Evolutionary conservation across 192 early-diverging fungal species (phyloP).

Genomic region (Radiomyces spectabilis): DNA sequence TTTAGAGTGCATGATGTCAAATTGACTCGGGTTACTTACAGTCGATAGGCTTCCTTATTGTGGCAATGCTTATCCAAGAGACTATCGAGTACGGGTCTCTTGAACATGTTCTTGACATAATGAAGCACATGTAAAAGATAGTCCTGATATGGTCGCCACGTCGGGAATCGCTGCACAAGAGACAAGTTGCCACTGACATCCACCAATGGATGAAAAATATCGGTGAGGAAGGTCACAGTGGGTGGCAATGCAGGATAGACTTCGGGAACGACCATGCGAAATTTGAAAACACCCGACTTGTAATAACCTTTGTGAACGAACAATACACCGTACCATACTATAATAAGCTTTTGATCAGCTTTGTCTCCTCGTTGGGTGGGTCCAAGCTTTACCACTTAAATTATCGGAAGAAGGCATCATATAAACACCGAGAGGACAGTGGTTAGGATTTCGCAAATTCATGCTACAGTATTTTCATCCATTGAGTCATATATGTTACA

Average conservation of each 20-base stretch:
- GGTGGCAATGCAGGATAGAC: constrained; percentile 74
- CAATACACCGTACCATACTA: constrained; percentile 79
- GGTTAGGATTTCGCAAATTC: constrained; percentile 65
- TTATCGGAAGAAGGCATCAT: constrained; percentile 71
- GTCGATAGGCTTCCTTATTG: constrained; percentile 58
- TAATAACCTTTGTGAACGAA: constrained; percentile 92
- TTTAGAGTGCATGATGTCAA: too few species aligned
- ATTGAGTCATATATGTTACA: neutral
- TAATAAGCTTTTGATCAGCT: neutral
- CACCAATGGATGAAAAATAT: constrained; percentile 86
- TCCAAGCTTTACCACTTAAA: constrained; percentile 59
- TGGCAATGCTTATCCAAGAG: constrained; percentile 52
- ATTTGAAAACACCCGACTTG: constrained; percentile 84
- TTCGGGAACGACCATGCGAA: constrained; percentile 69
- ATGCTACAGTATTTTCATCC: constrained; percentile 33
- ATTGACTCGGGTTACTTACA: too few species aligned
- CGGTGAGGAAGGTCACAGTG: constrained; percentile 62
- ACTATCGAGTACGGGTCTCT: constrained; percentile 62
- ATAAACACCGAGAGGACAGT: constrained; percentile 85
- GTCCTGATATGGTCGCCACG: constrained; percentile 78
- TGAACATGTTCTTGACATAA: constrained; percentile 84
- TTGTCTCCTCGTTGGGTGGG: too few species aligned
- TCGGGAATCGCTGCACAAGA: constrained; percentile 71
- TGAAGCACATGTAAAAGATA: constrained; percentile 85
- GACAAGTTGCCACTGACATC: constrained; percentile 60